These are phyloP conservation scores for Quercus mongolica DNA, from an alignment of 306 rosid genomes.

Conservation along the genomic window DNA sequence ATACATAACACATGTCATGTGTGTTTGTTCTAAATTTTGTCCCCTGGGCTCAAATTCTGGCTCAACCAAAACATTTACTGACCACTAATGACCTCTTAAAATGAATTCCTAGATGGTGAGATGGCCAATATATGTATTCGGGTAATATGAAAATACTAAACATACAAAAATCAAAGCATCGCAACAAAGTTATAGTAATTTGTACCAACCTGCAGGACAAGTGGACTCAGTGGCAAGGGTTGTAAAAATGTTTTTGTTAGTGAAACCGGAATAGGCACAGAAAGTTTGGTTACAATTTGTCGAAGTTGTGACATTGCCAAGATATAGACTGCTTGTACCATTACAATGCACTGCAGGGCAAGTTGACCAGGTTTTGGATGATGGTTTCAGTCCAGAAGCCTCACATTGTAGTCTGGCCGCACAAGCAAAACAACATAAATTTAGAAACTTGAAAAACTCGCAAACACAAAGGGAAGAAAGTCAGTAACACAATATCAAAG, in stretches of 20 bases:
- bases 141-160: background rate
- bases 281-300: constrained; percentile 38
- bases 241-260: constrained; percentile 30
- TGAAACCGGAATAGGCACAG: constrained; percentile 70
- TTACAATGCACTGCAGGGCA: constrained; percentile 58
- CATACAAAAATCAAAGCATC: background rate
- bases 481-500: background rate
- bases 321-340: constrained; percentile 1
- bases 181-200: background rate
- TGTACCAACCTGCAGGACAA: constrained; percentile 60
- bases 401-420: constrained; percentile 55
- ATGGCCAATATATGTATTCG: background rate
- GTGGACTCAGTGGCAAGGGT: constrained; percentile 20
- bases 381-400: constrained; percentile 42
- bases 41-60: too few relatives aligned
- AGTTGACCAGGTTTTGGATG: constrained; percentile 25
- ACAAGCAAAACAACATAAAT: background rate
- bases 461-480: background rate
- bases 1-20: too few relatives aligned
- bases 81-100: background rate
- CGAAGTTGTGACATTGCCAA: constrained; percentile 38
- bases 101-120: background rate
- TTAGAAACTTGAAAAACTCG: background rate
- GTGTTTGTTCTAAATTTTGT: too few relatives aligned
- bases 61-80: background rate